phyloP scores from a whole-genome alignment of 192 early-diverging fungal species.

The Rhizophagus clarus region DNA sequence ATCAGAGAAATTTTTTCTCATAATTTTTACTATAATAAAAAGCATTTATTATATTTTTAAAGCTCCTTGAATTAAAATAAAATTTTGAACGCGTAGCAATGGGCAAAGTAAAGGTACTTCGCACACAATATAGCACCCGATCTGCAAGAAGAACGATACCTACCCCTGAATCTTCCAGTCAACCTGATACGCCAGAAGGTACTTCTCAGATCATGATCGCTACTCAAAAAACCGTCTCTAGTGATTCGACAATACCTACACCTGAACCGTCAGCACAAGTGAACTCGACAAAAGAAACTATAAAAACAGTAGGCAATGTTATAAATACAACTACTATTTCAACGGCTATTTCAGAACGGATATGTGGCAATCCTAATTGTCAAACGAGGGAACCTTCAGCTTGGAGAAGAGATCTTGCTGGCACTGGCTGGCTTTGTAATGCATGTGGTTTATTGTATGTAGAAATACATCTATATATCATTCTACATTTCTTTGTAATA shows the following conservation, averaged over 20 bases:
- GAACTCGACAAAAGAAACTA: background rate
- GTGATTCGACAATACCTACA: background rate
- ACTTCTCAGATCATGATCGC: background rate
- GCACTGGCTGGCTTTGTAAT: background rate
- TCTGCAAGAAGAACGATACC: background rate
- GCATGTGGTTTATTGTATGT: background rate
- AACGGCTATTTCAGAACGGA: background rate
- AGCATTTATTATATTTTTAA: background rate
- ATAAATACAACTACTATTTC: background rate
- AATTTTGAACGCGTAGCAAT: background rate
- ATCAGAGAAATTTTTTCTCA: background rate
- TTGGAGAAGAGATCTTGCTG: background rate
- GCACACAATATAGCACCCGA: background rate
- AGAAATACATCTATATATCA: background rate
- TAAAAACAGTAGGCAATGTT: background rate
- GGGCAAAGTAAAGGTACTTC: background rate
- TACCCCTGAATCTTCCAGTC: background rate
- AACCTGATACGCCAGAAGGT: background rate
- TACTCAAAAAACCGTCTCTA: background rate
- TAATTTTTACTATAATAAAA: background rate
- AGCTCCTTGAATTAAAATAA: background rate
- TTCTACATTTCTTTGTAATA: background rate
- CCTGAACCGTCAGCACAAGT: background rate
- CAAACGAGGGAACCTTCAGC: background rate
- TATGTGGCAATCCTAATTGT: background rate